Evolutionary conservation across 345 rosid genomes (phyloP).

Genomic region (Viola odorata): DNA sequence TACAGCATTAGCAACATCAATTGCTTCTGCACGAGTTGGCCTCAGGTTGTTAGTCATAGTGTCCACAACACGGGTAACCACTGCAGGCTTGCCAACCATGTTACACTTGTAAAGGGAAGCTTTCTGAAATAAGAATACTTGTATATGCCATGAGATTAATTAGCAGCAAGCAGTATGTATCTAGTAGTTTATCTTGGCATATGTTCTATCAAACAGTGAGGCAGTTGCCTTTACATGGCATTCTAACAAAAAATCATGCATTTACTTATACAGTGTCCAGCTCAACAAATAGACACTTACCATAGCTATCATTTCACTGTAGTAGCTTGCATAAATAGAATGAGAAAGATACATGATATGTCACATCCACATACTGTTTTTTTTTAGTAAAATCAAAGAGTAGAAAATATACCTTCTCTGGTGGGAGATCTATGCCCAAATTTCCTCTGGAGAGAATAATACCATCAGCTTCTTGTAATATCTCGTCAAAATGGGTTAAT

Average conservation of each 20-base stretch:
- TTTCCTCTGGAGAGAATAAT: slow-evolving; percentile 98
- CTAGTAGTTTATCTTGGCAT: no score
- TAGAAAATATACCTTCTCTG: slow-evolving; percentile 67
- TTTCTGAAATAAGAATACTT: slow-evolving; percentile 95
- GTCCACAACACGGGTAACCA: slow-evolving; percentile 94
- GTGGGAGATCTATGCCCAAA: slow-evolving; percentile 95
- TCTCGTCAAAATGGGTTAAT: slow-evolving; percentile 91
- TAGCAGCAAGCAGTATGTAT: neutral
- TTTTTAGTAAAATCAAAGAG: no score
- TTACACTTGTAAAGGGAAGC: slow-evolving; percentile 93
- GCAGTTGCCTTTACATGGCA: no score
- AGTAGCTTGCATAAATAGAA: no score
- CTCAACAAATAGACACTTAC: no score
- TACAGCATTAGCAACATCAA: slow-evolving; percentile 98
- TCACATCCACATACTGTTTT: no score
- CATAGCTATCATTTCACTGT: no score
- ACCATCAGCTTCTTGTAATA: slow-evolving; percentile 97
- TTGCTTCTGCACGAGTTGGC: slow-evolving; percentile 98
- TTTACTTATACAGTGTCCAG: no score
- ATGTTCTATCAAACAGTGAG: no score
- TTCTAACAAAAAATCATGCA: no score
- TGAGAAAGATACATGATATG: no score
- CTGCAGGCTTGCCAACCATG: slow-evolving; percentile 98
- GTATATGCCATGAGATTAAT: slow-evolving; percentile 17
- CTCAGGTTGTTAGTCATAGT: slow-evolving; percentile 94